phyloP scores from a whole-genome alignment of 139 green algal species.

The Coelastrella sp. region DNA sequence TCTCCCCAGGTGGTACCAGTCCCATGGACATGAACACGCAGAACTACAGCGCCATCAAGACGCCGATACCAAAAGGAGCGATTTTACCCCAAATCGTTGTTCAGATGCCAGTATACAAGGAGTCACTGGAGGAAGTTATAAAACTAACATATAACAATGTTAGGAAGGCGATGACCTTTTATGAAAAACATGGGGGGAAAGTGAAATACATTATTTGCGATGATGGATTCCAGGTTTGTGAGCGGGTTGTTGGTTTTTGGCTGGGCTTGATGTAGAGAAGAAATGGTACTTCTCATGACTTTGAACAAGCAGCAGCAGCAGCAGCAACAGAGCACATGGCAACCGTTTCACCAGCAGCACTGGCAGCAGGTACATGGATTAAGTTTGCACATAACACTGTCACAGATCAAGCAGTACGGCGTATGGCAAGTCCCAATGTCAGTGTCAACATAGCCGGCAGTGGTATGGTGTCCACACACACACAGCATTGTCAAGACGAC shows the following conservation, averaged over 20 bases:
- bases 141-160: conserved; percentile 18
- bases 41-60: conserved; percentile 44
- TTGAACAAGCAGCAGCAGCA: too few species aligned
- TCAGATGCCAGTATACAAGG: conserved; percentile 55
- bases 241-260: too few species aligned
- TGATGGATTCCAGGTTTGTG: conserved; percentile 38
- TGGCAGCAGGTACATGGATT: too few species aligned
- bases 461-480: too few species aligned
- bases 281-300: too few species aligned
- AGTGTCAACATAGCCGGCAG: too few species aligned
- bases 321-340: not conserved
- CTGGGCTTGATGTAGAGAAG: too few species aligned
- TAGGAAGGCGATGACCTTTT: conserved; percentile 23
- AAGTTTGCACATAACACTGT: not conserved
- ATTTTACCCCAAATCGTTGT: conserved; percentile 36
- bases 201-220: conserved; percentile 40
- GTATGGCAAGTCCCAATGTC: too few species aligned
- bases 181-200: not conserved
- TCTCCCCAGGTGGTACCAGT: conserved; percentile 18
- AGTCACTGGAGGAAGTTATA: conserved; percentile 41
- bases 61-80: conserved; percentile 13
- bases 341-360: not conserved
- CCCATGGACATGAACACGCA: not conserved
- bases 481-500: too few species aligned
- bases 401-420: too few species aligned